Conservation (phyloP, 2,329 filamentous ascomycete genomes). For the Trichophyton equinum region DNA sequence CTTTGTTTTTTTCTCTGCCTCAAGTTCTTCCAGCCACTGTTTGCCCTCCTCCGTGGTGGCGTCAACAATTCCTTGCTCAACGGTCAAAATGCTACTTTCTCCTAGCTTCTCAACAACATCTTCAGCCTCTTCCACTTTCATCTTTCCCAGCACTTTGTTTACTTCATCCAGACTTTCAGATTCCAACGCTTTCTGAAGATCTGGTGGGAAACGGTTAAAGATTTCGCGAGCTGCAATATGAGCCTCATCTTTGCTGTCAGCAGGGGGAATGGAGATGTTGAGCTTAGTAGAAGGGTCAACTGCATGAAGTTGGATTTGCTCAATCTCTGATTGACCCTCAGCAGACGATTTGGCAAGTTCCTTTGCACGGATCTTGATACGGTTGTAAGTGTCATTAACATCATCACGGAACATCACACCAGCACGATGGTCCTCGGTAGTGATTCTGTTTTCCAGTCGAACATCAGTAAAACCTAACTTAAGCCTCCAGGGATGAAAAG, state of each 20-base stretch:
- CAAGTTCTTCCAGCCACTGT: slow-evolving; percentile 63
- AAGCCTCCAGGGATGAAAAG: not conserved
- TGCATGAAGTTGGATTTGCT: slow-evolving; percentile 95
- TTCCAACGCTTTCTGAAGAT: slow-evolving; percentile 69
- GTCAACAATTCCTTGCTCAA: slow-evolving; percentile 91
- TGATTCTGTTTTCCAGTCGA: slow-evolving; percentile 43
- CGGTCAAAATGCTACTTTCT: slow-evolving; percentile 73
- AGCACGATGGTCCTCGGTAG: slow-evolving; percentile 77
- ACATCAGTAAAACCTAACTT: not conserved
- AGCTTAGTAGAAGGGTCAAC: slow-evolving; percentile 89
- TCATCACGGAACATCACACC: slow-evolving; percentile 86
- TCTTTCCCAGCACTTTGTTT: slow-evolving; percentile 74
- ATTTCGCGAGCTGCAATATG: slow-evolving; percentile 55
- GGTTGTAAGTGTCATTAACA: slow-evolving; percentile 73
- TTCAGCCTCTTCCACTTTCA: slow-evolving; percentile 81
- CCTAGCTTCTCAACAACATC: slow-evolving; percentile 69
- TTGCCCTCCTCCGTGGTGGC: slow-evolving; percentile 80
- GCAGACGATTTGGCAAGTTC: slow-evolving; percentile 55
- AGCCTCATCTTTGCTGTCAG: slow-evolving; percentile 51
- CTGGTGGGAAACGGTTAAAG: slow-evolving; percentile 72
- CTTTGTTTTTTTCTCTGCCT: slow-evolving; percentile 38
- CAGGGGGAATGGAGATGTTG: slow-evolving; percentile 67
- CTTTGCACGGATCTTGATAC: slow-evolving; percentile 62
- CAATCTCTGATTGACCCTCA: slow-evolving; percentile 51
- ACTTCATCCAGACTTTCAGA: slow-evolving; percentile 81